Conservation (phyloP, 2,329 filamentous ascomycete species). For the Ceratocystis cacaofunesta region DNA sequence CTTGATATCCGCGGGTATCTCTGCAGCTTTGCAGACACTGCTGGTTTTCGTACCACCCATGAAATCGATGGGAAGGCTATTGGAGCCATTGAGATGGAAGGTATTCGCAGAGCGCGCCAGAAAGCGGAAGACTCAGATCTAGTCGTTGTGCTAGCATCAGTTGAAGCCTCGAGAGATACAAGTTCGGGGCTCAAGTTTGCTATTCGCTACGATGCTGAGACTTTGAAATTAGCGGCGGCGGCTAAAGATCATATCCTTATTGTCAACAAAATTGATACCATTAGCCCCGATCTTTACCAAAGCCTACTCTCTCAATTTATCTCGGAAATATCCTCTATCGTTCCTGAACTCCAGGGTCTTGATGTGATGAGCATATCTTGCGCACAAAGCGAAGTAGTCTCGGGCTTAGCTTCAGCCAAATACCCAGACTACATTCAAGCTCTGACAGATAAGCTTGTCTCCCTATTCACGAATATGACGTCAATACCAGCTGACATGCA, state of each 20-base stretch:
- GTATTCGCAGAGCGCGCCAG: constrained; percentile 71
- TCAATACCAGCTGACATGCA: constrained; percentile 55
- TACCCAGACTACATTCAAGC: constrained; percentile 52
- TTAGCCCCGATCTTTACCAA: constrained; percentile 28
- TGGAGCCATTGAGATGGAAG: constrained; percentile 70
- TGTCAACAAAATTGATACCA: constrained; percentile 47
- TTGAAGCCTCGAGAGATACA: constrained; percentile 34
- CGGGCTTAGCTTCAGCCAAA: constrained; percentile 15
- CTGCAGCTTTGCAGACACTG: constrained; percentile 90
- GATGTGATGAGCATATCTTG: constrained; percentile 28
- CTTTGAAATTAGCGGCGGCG: constrained; percentile 36
- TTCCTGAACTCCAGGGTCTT: constrained; percentile 28
- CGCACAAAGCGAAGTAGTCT: constrained; percentile 36
- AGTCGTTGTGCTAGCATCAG: constrained; percentile 62
- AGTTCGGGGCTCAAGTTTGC: constrained; percentile 13
- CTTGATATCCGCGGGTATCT: constrained; percentile 82
- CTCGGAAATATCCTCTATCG: constrained; percentile 5
- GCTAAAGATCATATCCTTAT: constrained; percentile 38
- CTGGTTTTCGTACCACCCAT: constrained; percentile 54
- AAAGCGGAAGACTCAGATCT: constrained; percentile 74
- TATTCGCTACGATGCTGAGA: constrained; percentile 41
- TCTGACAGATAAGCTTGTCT: constrained; percentile 53
- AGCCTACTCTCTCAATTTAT: constrained; percentile 12
- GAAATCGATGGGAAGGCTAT: constrained; percentile 28
- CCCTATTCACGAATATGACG: constrained; percentile 57